These are phyloP conservation scores for Xylariaceae sp. DNA, from an alignment of 2,329 filamentous ascomycete genomes.

Conservation along the genomic window DNA sequence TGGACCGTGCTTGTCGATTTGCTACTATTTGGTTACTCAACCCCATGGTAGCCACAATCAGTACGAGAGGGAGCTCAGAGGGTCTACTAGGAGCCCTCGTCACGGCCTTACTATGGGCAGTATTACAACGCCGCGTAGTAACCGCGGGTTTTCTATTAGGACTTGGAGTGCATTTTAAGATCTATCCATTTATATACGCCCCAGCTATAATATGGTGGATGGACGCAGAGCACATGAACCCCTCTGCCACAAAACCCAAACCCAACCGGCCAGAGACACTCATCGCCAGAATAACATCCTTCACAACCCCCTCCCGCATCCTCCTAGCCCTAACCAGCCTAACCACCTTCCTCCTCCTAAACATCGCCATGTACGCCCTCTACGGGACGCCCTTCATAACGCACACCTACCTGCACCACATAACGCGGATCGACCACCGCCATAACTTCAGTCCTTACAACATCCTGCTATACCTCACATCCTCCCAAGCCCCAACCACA, in stretches of 20 bases:
- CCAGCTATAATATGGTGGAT: constrained; percentile 78
- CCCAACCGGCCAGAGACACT: neutral
- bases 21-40: constrained; percentile 91
- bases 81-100: constrained; percentile 84
- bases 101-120: constrained; percentile 78
- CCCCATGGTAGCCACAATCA: constrained; percentile 97
- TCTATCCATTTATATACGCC: constrained; percentile 96
- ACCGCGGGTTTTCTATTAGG: constrained; percentile 75
- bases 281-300: constrained; percentile 31
- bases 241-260: neutral
- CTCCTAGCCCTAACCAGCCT: constrained; percentile 62
- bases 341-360: constrained; percentile 68
- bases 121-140: constrained; percentile 55
- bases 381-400: constrained; percentile 78
- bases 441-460: constrained; percentile 99
- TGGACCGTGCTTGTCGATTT: constrained; percentile 63
- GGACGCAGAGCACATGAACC: constrained; percentile 49
- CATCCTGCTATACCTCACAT: constrained; percentile 80
- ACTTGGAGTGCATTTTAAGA: constrained; percentile 91
- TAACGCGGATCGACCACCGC: constrained; percentile 89
- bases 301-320: constrained; percentile 53
- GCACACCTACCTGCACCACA: constrained; percentile 90
- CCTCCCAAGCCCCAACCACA: constrained; percentile 44
- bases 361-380: constrained; percentile 72
- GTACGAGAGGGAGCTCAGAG: constrained; percentile 90